Conservation (phyloP, 352 stramenopile genomes). For the Phytophthora melonis region DNA sequence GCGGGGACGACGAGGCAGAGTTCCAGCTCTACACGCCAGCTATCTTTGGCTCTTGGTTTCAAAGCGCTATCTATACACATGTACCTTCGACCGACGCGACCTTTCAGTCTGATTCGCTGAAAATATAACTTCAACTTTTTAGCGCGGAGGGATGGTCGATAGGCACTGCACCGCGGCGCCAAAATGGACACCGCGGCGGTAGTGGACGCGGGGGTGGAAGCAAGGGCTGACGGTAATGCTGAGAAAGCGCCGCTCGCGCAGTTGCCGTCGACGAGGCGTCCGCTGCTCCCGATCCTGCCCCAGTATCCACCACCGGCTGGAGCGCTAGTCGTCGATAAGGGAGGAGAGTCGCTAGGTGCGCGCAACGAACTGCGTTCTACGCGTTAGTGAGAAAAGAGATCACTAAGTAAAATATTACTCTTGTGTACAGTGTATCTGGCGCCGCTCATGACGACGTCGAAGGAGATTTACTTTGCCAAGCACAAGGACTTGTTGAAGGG, state of each 20-base stretch:
- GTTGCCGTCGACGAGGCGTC: neutral
- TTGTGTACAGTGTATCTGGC: constrained; percentile 46
- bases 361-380: neutral
- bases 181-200: constrained; percentile 6
- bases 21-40: neutral
- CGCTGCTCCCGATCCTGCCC: constrained; percentile 39
- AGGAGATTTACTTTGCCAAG: constrained; percentile 54
- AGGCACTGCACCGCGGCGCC: neutral
- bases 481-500: constrained; percentile 34
- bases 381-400: neutral
- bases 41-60: constrained; percentile 39
- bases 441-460: constrained; percentile 47
- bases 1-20: neutral
- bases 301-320: constrained; percentile 27
- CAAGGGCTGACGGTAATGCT: neutral
- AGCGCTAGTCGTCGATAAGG: constrained; percentile 32
- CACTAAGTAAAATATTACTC: neutral
- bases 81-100: constrained; percentile 2
- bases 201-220: constrained; percentile 1
- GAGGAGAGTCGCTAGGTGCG: constrained; percentile 50
- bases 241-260: neutral
- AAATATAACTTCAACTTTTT: constrained; percentile 38
- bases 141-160: constrained; percentile 29
- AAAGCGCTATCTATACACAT: constrained; percentile 1
- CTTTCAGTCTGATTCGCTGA: constrained; percentile 29